These are phyloP conservation scores for Arthrinium phaeospermum DNA, from an alignment of 2,329 filamentous ascomycete species.

Conservation along the genomic window DNA sequence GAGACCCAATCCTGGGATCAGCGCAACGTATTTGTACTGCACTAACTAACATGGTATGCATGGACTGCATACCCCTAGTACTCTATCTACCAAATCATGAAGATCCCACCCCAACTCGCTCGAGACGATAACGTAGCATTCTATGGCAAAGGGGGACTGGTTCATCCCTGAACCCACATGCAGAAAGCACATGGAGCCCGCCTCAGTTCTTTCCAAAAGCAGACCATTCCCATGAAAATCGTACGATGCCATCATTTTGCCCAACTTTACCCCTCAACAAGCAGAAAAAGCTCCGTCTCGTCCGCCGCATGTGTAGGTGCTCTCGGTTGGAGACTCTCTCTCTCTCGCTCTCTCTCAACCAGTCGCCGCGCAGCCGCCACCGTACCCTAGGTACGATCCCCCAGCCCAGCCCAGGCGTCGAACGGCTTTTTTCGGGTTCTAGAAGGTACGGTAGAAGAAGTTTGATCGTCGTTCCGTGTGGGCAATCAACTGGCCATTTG, in stretches of 20 bases:
- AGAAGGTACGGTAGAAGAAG: not conserved
- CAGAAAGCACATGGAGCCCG: not conserved
- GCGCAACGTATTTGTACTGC: not conserved
- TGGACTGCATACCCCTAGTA: not conserved
- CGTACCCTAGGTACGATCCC: not conserved
- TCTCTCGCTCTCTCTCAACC: not conserved
- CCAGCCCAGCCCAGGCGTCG: not conserved
- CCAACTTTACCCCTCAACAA: constrained; percentile 15
- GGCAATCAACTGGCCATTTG: not conserved
- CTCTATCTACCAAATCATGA: constrained; percentile 3
- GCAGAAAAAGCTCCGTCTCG: not conserved
- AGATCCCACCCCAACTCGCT: constrained; percentile 6
- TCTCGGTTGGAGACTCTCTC: not conserved
- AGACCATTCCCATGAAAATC: constrained; percentile 8
- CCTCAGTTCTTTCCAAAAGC: not conserved
- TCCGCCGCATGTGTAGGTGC: not conserved
- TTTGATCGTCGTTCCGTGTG: not conserved
- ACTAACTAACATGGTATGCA: not conserved
- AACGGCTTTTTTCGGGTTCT: not conserved
- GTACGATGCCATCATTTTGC: constrained; percentile 8
- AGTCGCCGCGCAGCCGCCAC: not conserved
- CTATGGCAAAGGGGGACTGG: not conserved
- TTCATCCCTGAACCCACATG: constrained; percentile 2
- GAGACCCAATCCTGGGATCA: not conserved
- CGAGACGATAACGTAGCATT: constrained; percentile 13